Conservation (phyloP, 192 early-diverging fungal genomes). For the Gamsiella multidivaricata region DNA sequence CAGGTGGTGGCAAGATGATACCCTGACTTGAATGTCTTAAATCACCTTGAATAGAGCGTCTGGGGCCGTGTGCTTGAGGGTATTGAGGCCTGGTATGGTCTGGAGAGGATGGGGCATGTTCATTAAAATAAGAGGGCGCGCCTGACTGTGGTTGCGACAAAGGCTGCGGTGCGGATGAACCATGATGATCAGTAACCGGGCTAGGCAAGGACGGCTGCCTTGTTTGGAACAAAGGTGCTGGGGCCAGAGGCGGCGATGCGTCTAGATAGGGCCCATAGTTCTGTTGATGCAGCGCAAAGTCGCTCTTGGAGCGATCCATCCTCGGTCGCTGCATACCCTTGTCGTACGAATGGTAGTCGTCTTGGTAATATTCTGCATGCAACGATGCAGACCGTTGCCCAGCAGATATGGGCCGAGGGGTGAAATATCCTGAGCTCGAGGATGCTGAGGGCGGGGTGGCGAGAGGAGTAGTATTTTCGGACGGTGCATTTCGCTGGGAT, state of each 20-base stretch:
- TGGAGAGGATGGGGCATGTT: neutral
- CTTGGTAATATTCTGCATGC: constrained; percentile 10
- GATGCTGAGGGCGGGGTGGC: constrained; percentile 4
- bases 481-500: neutral
- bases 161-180: neutral
- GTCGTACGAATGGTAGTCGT: constrained; percentile 21
- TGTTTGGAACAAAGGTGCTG: constrained; percentile 21
- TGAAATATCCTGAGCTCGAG: neutral
- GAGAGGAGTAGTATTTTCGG: neutral
- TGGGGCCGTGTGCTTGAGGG: neutral
- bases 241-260: constrained; percentile 19
- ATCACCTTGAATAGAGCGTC: constrained; percentile 23
- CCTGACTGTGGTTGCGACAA: neutral
- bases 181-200: neutral
- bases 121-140: constrained; percentile 8
- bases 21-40: constrained; percentile 27
- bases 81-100: constrained; percentile 12
- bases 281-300: constrained; percentile 47
- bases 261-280: constrained; percentile 52
- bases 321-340: neutral
- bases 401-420: constrained; percentile 3
- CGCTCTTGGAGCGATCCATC: constrained; percentile 31
- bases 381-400: constrained; percentile 27
- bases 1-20: constrained; percentile 21
- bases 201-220: neutral